A percentile compares a stretch with the other conserved stretches of the same genome.
phyloP scores from a whole-genome alignment of 2,329 filamentous ascomycete species.

The Alternaria infectoria region DNA sequence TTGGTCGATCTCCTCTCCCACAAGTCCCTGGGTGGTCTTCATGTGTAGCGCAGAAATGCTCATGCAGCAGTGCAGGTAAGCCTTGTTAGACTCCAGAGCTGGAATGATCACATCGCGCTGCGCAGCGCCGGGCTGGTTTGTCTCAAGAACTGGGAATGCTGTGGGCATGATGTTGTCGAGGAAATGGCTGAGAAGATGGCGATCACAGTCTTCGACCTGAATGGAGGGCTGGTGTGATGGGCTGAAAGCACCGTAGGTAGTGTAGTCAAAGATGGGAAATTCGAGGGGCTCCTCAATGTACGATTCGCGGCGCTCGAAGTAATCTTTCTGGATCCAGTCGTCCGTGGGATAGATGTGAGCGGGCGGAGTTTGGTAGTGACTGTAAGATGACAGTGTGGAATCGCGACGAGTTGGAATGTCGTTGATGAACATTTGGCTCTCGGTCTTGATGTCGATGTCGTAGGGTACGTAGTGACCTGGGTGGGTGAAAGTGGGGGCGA shows the following conservation, averaged over 20 bases:
- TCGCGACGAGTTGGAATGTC: slow-evolving; percentile 85
- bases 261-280: slow-evolving; percentile 83
- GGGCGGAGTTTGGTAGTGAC: slow-evolving; percentile 83
- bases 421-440: slow-evolving; percentile 91
- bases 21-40: slow-evolving; percentile 74
- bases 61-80: slow-evolving; percentile 93
- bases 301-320: slow-evolving; percentile 72
- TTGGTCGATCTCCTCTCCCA: slow-evolving; percentile 77
- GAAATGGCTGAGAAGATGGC: slow-evolving; percentile 87
- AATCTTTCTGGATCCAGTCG: slow-evolving; percentile 75
- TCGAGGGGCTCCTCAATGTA: slow-evolving; percentile 64
- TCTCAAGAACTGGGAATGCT: slow-evolving; percentile 91
- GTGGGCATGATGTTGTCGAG: slow-evolving; percentile 84
- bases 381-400: slow-evolving; percentile 90
- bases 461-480: slow-evolving; percentile 76
- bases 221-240: slow-evolving; percentile 73
- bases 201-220: slow-evolving; percentile 86
- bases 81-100: slow-evolving; percentile 87
- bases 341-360: slow-evolving; percentile 70
- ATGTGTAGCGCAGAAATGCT: slow-evolving; percentile 92
- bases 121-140: slow-evolving; percentile 83
- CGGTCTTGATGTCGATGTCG: slow-evolving; percentile 95
- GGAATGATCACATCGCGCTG: slow-evolving; percentile 83
- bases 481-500: slow-evolving; percentile 53
- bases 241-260: slow-evolving; percentile 68